Base-by-base conservation (phyloP, 371 early-diverging fungal species). In the Mortierella sp. region DNA sequence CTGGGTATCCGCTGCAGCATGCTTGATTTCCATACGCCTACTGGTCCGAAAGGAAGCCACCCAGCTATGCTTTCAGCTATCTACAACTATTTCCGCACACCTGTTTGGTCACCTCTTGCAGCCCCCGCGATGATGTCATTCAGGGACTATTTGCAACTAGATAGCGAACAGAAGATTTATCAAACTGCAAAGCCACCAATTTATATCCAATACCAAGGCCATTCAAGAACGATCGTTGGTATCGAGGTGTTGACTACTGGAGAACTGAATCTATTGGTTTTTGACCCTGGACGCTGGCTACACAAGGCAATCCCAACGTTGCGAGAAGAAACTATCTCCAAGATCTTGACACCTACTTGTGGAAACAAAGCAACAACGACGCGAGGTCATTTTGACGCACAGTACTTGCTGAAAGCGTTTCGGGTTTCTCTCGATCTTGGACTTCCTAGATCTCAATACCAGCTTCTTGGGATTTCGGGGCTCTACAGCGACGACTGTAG, bases 181-280 rank as follows among this genome's bases (percentile, higher is more conserved):
- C 81, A 80, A 59, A 93, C 92, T 1, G 67, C 85, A 30, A 86
- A 85, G 64, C 90, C 91, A 1, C 94, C 95, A 5, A 80, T 95
- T 8, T 95, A 94, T 73, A 83, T 93, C 39, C 95, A 95, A 77
- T 91, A 94, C 67, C 89, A 90, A 51, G 95, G 95, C 1, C 95
- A 94, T 61, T 92, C 93, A 66, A 76, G 90, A 20, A 93, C 93
- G 0, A 86, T 94, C 11, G 79, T 94, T 43, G 95, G 95, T 12
- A 87, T 93, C 6, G 93, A 93, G 70, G 18, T 88, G 37, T 66
- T 87, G 18, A 83, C 83, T 43, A 78, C 77, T 22, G 88, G 85
- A 0, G 86, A 74, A 26, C 67, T 88, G 22, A 88, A 87, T 57
- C 77, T 94, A 22, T 80, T 94, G 54, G 85, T 93, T 45, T 90